These are phyloP conservation scores for Botrytis elliptica DNA, from an alignment of 2,329 filamentous ascomycete species.

Conservation along the genomic window DNA sequence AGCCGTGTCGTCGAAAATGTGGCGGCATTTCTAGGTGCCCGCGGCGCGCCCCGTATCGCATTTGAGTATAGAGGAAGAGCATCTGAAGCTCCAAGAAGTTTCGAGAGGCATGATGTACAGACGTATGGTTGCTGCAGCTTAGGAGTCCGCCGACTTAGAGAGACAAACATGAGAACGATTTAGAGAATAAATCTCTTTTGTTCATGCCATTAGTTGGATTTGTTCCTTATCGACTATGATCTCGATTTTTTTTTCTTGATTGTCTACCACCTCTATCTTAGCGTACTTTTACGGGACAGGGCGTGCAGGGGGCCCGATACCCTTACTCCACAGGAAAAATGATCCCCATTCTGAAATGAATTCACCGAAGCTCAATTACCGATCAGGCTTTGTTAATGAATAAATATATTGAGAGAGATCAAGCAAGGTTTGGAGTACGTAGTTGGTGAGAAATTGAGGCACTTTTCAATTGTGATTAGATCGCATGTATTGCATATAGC, in stretches of 20 bases:
- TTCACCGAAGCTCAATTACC: background rate
- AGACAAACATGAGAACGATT: slow-evolving; percentile 31
- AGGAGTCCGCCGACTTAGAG: slow-evolving; percentile 30
- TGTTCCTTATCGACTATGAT: background rate
- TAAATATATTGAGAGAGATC: background rate
- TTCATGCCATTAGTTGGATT: background rate
- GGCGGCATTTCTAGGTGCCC: slow-evolving; percentile 9
- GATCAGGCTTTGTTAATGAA: background rate
- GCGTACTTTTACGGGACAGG: slow-evolving; percentile 4
- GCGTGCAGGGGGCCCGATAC: background rate
- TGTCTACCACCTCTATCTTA: slow-evolving; percentile 17
- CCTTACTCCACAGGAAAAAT: background rate
- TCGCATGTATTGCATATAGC: background rate
- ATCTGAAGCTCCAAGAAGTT: slow-evolving; percentile 16
- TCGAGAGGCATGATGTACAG: slow-evolving; percentile 32
- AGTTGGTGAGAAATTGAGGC: too few relatives aligned
- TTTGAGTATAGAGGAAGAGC: slow-evolving; percentile 9
- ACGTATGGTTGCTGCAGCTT: slow-evolving; percentile 28
- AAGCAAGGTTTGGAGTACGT: background rate
- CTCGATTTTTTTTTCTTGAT: background rate
- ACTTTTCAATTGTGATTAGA: background rate
- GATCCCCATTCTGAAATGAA: background rate
- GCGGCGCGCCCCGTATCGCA: slow-evolving; percentile 8
- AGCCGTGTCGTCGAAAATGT: slow-evolving; percentile 23
- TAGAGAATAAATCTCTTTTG: slow-evolving; percentile 5